phyloP scores from a whole-genome alignment of 306 rosid species.

The Prunus davidiana region DNA sequence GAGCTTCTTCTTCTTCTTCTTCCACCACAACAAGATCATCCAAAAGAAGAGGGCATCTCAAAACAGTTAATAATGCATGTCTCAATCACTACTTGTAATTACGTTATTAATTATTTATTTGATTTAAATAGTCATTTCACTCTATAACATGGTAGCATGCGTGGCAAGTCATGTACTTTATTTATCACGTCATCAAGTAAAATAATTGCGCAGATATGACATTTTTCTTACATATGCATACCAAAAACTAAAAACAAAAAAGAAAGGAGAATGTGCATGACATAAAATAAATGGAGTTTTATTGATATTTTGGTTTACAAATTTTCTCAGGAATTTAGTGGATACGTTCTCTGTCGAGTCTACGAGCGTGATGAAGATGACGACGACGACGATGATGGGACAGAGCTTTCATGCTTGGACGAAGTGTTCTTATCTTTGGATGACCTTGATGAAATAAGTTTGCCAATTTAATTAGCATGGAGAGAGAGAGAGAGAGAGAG shows the following conservation, averaged over 20 bases:
- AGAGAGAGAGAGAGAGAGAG: not conserved
- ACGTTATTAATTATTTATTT: too few species aligned
- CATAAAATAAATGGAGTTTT: not conserved
- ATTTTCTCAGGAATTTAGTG: conserved; percentile 49
- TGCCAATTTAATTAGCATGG: conserved; percentile 43
- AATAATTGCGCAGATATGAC: not conserved
- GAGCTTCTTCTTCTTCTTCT: conserved; percentile 18
- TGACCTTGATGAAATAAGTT: conserved; percentile 91
- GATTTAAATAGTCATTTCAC: too few species aligned
- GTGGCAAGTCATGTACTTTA: not conserved
- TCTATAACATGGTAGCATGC: not conserved
- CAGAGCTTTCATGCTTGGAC: conserved; percentile 88
- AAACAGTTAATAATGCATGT: conserved; percentile 47
- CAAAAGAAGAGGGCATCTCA: conserved; percentile 49
- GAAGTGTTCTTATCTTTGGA: conserved; percentile 93
- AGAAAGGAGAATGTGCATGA: not conserved
- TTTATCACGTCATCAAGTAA: not conserved
- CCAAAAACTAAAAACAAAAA: not conserved
- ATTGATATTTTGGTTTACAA: not conserved
- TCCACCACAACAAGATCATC: conserved; percentile 25
- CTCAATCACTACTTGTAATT: not conserved
- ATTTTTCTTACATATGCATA: not conserved
- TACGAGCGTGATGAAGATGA: conserved; percentile 46
- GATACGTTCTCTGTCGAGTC: conserved; percentile 75
- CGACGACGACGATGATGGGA: conserved; percentile 46